Evolutionary conservation across 768 basidiomycete genomes (phyloP).

Genomic region (Psilocybe cyanescens): DNA sequence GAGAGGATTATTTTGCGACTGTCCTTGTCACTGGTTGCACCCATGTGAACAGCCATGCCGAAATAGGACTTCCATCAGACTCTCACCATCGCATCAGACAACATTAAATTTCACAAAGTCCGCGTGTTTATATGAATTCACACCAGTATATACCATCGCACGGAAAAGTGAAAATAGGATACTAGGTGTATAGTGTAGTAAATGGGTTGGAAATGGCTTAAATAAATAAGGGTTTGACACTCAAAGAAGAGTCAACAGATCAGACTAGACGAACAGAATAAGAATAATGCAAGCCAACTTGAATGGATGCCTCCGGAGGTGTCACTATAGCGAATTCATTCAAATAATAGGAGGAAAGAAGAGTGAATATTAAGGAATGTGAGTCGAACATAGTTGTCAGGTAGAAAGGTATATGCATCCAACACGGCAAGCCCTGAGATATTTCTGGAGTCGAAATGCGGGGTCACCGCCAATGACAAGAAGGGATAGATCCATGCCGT

Average conservation of each 20-base stretch:
- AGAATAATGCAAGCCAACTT: slow-evolving; percentile 9
- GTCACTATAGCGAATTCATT: slow-evolving; percentile 16
- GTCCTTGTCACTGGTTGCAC: slow-evolving; percentile 20
- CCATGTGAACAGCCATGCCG: slow-evolving; percentile 24
- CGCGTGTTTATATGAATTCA: slow-evolving; percentile 17
- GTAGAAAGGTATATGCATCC: slow-evolving; percentile 23
- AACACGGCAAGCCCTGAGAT: slow-evolving; percentile 8
- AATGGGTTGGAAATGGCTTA: neutral
- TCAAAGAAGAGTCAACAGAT: neutral
- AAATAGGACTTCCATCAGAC: slow-evolving; percentile 17
- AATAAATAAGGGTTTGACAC: neutral
- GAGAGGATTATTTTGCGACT: slow-evolving; percentile 29
- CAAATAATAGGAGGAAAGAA: slow-evolving; percentile 14
- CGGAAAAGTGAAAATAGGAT: slow-evolving; percentile 10
- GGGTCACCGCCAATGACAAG: slow-evolving; percentile 5
- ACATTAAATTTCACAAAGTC: slow-evolving; percentile 10
- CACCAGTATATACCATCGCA: slow-evolving; percentile 12
- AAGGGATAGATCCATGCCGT: slow-evolving; percentile 9
- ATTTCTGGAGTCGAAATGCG: slow-evolving; percentile 3
- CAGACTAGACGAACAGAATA: slow-evolving; percentile 2
- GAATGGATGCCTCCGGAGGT: slow-evolving; percentile 22
- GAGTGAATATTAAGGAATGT: slow-evolving; percentile 22
- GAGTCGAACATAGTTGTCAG: slow-evolving; percentile 20
- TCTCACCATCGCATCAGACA: slow-evolving; percentile 23
- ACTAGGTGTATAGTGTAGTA: slow-evolving; percentile 17